phyloP scores from a whole-genome alignment of 768 basidiomycete species.

The Rhodocollybia butyracea region DNA sequence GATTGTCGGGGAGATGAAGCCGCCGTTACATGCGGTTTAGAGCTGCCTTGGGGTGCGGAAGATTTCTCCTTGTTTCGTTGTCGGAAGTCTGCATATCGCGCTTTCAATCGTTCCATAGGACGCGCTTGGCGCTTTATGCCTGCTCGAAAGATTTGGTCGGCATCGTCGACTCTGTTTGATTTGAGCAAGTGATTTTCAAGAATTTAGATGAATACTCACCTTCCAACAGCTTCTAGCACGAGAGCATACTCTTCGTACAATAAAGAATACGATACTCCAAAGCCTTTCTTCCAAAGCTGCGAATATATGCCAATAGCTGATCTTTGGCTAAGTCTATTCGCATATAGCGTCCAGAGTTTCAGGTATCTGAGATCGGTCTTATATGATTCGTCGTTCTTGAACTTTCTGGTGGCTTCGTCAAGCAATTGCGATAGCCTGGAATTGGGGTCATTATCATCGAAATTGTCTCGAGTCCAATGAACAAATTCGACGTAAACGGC shows the following conservation, averaged over 20 bases:
- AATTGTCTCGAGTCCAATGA: slow-evolving; percentile 84
- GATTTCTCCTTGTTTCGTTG: slow-evolving; percentile 33
- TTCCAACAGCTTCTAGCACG: slow-evolving; percentile 69
- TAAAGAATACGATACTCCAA: slow-evolving; percentile 73
- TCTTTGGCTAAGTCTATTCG: slow-evolving; percentile 71
- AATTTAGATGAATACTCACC: slow-evolving; percentile 46
- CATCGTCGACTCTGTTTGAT: slow-evolving; percentile 64
- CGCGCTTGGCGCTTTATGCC: slow-evolving; percentile 82
- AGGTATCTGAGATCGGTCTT: slow-evolving; percentile 87
- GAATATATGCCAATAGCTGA: slow-evolving; percentile 69
- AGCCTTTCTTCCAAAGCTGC: slow-evolving; percentile 66
- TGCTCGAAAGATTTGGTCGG: slow-evolving; percentile 75
- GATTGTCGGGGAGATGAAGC: slow-evolving; percentile 30
- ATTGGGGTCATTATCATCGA: slow-evolving; percentile 60
- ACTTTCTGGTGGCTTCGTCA: slow-evolving; percentile 78
- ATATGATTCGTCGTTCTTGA: slow-evolving; percentile 81
- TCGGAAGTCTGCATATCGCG: slow-evolving; percentile 77
- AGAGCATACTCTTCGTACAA: slow-evolving; percentile 92
- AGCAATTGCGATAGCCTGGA: slow-evolving; percentile 81
- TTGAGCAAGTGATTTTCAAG: slow-evolving; percentile 6
- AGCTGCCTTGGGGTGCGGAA: slow-evolving; percentile 28
- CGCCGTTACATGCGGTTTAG: slow-evolving; percentile 18
- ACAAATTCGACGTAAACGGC: slow-evolving; percentile 85
- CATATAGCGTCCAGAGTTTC: slow-evolving; percentile 88
- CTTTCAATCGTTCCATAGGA: slow-evolving; percentile 82